Conservation (phyloP, 2,329 filamentous ascomycete genomes). For the Xylariaceae sp. region DNA sequence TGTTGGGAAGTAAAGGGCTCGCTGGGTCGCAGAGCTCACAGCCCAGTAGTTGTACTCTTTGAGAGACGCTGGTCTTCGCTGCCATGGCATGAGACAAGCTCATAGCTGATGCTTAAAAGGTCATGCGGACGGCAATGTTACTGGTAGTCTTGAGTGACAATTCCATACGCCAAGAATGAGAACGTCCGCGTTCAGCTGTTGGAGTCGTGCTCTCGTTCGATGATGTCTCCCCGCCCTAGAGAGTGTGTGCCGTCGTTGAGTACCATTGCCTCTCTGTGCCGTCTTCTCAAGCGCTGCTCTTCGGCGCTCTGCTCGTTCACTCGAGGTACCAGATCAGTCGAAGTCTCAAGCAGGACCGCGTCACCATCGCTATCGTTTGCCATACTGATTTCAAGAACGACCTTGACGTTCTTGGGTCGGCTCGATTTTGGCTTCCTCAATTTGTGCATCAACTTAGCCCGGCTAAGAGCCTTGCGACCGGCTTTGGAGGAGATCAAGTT, state of each 20-base stretch:
- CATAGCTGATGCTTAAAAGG: too few relatives aligned
- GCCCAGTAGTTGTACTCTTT: too few relatives aligned
- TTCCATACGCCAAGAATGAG: background rate
- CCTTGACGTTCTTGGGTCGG: slow-evolving; percentile 30
- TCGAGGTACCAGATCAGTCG: slow-evolving; percentile 33
- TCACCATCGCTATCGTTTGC: slow-evolving; percentile 27
- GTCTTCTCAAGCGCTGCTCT: slow-evolving; percentile 69
- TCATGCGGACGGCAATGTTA: too few relatives aligned
- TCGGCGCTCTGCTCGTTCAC: slow-evolving; percentile 53
- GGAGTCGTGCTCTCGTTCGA: slow-evolving; percentile 57
- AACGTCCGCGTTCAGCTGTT: slow-evolving; percentile 23
- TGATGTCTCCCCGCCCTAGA: slow-evolving; percentile 71
- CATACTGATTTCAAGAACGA: slow-evolving; percentile 35
- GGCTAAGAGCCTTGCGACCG: slow-evolving; percentile 51
- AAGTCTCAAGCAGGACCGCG: slow-evolving; percentile 27
- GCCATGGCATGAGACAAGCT: too few relatives aligned
- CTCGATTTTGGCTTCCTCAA: slow-evolving; percentile 22
- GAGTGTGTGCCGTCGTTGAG: slow-evolving; percentile 80
- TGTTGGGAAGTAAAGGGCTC: too few relatives aligned
- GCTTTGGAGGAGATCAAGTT: slow-evolving; percentile 45
- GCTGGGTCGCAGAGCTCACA: too few relatives aligned
- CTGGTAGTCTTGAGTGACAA: too few relatives aligned
- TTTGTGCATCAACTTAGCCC: slow-evolving; percentile 43
- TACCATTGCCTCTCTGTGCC: slow-evolving; percentile 85
- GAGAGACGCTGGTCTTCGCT: too few relatives aligned